These are phyloP conservation scores for Colletotrichum cordylinicola DNA, from an alignment of 2,329 filamentous ascomycete species.

Conservation along the genomic window DNA sequence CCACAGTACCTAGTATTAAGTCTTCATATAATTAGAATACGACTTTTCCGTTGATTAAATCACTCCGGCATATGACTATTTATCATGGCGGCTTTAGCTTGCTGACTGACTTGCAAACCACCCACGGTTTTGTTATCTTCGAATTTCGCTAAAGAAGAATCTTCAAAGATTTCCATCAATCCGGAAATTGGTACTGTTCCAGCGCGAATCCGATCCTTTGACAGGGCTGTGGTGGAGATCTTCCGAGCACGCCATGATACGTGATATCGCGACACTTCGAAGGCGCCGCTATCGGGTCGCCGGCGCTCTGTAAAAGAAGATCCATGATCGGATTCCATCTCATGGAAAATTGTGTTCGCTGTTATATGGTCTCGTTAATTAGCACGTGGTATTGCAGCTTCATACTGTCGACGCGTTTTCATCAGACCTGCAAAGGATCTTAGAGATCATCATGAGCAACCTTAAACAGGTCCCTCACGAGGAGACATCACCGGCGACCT, in stretches of 20 bases:
- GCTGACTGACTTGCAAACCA: not conserved
- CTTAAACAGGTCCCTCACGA: not conserved
- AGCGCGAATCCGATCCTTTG: not conserved
- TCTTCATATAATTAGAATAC: too few species aligned
- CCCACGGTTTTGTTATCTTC: not conserved
- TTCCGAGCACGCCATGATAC: constrained; percentile 8
- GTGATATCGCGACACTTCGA: not conserved
- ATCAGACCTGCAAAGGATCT: too few species aligned
- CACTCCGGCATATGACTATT: too few species aligned
- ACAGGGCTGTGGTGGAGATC: not conserved
- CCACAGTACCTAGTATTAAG: too few species aligned
- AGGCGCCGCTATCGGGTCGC: not conserved
- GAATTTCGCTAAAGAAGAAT: too few species aligned
- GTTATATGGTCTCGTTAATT: too few species aligned
- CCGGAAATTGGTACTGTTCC: not conserved
- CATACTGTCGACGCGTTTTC: too few species aligned
- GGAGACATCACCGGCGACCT: not conserved
- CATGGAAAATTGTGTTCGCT: too few species aligned
- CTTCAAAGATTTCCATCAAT: too few species aligned
- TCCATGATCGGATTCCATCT: too few species aligned
- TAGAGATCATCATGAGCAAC: not conserved
- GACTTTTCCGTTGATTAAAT: not conserved
- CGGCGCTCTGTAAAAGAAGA: not conserved
- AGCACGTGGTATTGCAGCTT: too few species aligned
- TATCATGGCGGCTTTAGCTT: too few species aligned